Evolutionary conservation across 352 stramenopile species (phyloP).

Genomic region (Globisporangium radiosum): DNA sequence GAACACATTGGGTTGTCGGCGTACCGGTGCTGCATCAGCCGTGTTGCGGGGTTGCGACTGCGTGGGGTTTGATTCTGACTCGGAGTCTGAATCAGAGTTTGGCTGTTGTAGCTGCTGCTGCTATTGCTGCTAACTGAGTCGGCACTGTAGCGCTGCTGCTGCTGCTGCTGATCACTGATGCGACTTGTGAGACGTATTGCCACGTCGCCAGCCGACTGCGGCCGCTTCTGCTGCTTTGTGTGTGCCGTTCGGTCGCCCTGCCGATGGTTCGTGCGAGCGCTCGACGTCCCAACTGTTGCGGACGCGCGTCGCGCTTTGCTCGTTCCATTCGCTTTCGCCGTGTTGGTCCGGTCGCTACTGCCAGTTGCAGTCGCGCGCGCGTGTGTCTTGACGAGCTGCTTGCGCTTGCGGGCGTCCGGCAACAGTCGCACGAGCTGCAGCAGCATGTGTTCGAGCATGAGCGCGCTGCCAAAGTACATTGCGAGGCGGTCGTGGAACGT

Average conservation of each 20-base stretch:
- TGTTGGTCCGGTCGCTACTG: not conserved
- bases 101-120: constrained; percentile 22
- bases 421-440: constrained; percentile 71
- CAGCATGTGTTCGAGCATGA: constrained; percentile 81
- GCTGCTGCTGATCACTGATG: no score
- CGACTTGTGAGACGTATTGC: no score
- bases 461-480: constrained; percentile 58
- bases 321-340: constrained; percentile 1
- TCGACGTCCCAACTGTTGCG: no score
- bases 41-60: constrained; percentile 14
- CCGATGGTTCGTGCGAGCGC: no score
- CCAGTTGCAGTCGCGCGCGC: constrained; percentile 14
- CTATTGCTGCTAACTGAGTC: constrained; percentile 19
- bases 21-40: constrained; percentile 34
- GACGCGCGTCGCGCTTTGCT: no score
- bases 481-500: constrained; percentile 55
- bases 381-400: constrained; percentile 61
- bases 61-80: not conserved
- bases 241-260: no score
- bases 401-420: constrained; percentile 68
- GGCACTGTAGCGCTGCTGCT: no score
- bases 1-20: constrained; percentile 55
- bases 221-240: no score
- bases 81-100: no score
- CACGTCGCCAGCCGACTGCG: no score